phyloP scores from a whole-genome alignment of 228 moss, liverwort and hornwort species.

The Sphagnum magellanicum region DNA sequence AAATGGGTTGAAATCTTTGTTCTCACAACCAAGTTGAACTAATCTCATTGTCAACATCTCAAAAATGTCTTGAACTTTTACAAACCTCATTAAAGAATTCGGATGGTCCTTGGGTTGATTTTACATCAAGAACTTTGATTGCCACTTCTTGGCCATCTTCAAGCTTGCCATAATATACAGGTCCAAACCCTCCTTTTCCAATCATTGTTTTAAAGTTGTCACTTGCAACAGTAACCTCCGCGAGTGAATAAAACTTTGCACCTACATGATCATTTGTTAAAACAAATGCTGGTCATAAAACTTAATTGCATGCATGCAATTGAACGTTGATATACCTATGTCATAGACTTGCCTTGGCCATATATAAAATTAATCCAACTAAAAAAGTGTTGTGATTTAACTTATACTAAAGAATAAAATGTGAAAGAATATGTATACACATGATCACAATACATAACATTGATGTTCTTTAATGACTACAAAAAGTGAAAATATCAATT shows the following conservation, averaged over 20 bases:
- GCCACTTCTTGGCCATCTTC: constrained; percentile 29
- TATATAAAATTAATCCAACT: too few relatives aligned
- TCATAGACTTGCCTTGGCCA: too few relatives aligned
- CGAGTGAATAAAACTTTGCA: constrained; percentile 12
- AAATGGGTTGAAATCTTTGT: too few relatives aligned
- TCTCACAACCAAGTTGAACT: too few relatives aligned
- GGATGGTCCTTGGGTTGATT: constrained; percentile 8
- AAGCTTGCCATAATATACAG: constrained; percentile 24
- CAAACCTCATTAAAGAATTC: constrained; percentile 25
- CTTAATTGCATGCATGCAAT: background rate
- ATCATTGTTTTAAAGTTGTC: constrained; percentile 17
- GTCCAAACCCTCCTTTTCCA: constrained; percentile 27
- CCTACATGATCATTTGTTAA: background rate
- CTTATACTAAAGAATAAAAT: too few relatives aligned
- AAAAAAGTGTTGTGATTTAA: too few relatives aligned
- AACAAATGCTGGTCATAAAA: background rate
- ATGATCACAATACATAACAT: too few relatives aligned
- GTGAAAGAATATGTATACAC: too few relatives aligned
- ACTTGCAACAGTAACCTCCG: constrained; percentile 18
- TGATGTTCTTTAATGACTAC: too few relatives aligned
- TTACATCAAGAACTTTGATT: constrained; percentile 18
- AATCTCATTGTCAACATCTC: background rate
- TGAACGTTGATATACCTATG: background rate
- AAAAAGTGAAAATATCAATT: too few relatives aligned
- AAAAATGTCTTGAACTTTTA: background rate